Conservation (phyloP, 2,329 filamentous ascomycete species). For the Venturia asperata region DNA sequence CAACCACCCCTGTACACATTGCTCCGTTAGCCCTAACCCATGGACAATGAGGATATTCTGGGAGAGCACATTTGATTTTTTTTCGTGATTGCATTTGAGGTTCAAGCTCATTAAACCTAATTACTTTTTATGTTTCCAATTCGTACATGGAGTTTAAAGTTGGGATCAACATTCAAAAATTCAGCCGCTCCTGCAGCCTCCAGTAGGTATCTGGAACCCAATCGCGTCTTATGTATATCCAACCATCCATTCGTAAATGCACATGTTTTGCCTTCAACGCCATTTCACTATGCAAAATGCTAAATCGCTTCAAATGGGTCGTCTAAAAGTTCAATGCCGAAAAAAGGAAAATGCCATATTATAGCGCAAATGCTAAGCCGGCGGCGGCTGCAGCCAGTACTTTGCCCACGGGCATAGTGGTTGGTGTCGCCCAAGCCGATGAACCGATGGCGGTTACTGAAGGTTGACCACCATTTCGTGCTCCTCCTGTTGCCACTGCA, state of each 20-base stretch:
- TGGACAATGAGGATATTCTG: too few relatives aligned
- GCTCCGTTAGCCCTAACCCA: neutral
- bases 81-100: too few relatives aligned
- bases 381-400: conserved; percentile 28
- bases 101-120: too few relatives aligned
- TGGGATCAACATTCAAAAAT: neutral
- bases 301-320: neutral
- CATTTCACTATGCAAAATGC: conserved; percentile 6
- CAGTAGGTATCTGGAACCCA: neutral
- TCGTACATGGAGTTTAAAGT: neutral
- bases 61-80: too few relatives aligned
- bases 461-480: conserved; percentile 32
- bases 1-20: neutral
- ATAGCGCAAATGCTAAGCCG: conserved; percentile 25
- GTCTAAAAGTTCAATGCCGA: neutral
- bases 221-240: neutral
- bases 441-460: conserved; percentile 23
- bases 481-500: conserved; percentile 38
- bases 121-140: too few relatives aligned
- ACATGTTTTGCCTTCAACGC: neutral
- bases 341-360: neutral
- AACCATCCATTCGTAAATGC: neutral
- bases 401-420: conserved; percentile 26
- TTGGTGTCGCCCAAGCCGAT: conserved; percentile 24
- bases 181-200: neutral